These are phyloP conservation scores for Globisporangium cylindrosporum DNA, from an alignment of 352 stramenopile genomes.

Conservation along the genomic window DNA sequence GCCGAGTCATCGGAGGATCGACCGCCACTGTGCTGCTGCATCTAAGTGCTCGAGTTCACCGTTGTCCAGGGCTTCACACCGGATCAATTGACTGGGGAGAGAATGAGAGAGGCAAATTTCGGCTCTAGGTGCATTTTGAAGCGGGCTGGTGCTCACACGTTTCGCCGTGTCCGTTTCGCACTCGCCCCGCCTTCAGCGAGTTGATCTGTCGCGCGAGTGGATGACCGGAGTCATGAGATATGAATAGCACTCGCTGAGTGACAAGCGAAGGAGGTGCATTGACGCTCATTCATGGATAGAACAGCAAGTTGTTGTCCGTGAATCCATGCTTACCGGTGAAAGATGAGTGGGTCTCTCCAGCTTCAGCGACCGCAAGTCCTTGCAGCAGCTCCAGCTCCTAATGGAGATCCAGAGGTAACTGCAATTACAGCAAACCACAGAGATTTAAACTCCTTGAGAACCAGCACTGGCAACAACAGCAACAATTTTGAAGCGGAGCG, in stretches of 20 bases:
- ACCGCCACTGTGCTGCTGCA: constrained; percentile 3
- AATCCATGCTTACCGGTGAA: not conserved
- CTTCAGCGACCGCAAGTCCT: not conserved
- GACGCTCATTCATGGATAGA: not conserved
- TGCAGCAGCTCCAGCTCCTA: not conserved
- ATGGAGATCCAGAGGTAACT: not conserved
- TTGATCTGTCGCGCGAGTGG: not conserved
- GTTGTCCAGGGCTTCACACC: too few species aligned
- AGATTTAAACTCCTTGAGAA: too few species aligned
- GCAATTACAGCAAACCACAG: not conserved
- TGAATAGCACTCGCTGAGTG: not conserved
- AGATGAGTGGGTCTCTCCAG: not conserved
- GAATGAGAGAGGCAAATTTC: not conserved
- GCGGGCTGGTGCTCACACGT: not conserved
- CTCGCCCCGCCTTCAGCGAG: too few species aligned
- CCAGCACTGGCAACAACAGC: not conserved
- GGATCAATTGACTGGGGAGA: not conserved
- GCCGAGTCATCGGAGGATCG: constrained; percentile 14
- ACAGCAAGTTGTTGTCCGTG: not conserved
- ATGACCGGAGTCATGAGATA: not conserved
- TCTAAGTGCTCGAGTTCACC: not conserved
- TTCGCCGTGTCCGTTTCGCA: not conserved
- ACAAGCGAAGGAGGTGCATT: not conserved
- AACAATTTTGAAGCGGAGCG: not conserved
- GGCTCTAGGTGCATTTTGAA: not conserved